Conservation (phyloP, 2,329 filamentous ascomycete species). For the Penicillium sp. region DNA sequence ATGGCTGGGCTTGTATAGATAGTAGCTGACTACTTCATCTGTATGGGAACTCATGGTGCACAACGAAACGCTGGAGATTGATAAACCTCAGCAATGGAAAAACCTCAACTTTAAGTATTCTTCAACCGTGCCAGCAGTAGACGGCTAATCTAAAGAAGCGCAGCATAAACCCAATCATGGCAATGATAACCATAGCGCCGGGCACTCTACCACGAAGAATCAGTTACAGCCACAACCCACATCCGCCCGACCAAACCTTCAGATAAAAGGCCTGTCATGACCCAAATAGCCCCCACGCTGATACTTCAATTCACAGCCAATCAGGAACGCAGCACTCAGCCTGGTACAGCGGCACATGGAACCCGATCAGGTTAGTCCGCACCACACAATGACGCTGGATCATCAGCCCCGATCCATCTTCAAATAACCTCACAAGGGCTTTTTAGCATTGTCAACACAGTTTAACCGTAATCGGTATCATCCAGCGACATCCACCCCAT, state of each 20-base stretch:
- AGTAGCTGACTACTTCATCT: conserved; percentile 15
- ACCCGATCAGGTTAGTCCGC: conserved; percentile 16
- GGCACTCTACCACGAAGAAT: neutral
- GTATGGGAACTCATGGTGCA: conserved; percentile 9
- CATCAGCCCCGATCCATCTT: neutral
- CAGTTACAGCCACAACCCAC: neutral
- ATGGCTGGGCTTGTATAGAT: conserved; percentile 34
- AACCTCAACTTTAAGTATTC: conserved; percentile 9
- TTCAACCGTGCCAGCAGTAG: neutral
- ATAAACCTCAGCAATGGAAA: neutral
- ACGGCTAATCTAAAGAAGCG: neutral
- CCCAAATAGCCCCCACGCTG: neutral
- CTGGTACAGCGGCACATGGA: conserved; percentile 11
- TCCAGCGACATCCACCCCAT: neutral
- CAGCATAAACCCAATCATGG: conserved; percentile 2
- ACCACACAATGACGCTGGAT: neutral
- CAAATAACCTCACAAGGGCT: neutral
- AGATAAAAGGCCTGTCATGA: neutral
- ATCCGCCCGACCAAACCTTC: neutral
- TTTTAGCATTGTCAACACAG: neutral
- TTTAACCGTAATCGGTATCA: neutral
- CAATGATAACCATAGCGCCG: neutral
- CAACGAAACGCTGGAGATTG: neutral
- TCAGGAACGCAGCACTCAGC: neutral
- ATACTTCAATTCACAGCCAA: conserved; percentile 3